These are phyloP conservation scores for Rhododendron henanense DNA, from an alignment of 148 eudicot species.

Conservation along the genomic window DNA sequence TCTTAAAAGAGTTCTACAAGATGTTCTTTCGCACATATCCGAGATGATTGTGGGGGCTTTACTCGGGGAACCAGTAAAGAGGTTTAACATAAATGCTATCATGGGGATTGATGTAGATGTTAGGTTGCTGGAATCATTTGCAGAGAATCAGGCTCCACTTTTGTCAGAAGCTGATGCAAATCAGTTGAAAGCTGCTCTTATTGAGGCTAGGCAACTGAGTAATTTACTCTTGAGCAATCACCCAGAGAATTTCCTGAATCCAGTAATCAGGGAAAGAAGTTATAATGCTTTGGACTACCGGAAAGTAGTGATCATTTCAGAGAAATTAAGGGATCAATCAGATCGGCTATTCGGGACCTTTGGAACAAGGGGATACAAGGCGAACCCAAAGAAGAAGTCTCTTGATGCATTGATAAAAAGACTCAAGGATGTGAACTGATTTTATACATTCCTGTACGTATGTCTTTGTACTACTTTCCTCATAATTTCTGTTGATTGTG, in stretches of 20 bases:
- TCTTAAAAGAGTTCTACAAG: slow-evolving; percentile 70
- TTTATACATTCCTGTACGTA: slow-evolving; percentile 33
- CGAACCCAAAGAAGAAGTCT: slow-evolving; percentile 86
- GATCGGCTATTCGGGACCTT: slow-evolving; percentile 75
- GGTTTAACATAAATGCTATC: slow-evolving; percentile 70
- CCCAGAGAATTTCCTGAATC: slow-evolving; percentile 87
- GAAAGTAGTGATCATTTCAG: slow-evolving; percentile 77
- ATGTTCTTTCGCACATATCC: slow-evolving; percentile 81
- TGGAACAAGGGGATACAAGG: slow-evolving; percentile 69
- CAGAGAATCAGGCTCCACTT: slow-evolving; percentile 64
- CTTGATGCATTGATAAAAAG: slow-evolving; percentile 81
- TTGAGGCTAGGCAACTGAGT: slow-evolving; percentile 76
- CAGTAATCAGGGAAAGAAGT: slow-evolving; percentile 87
- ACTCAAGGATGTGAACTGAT: slow-evolving; percentile 87
- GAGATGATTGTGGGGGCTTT: slow-evolving; percentile 74
- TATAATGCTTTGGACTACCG: slow-evolving; percentile 81
- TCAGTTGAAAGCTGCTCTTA: slow-evolving; percentile 61
- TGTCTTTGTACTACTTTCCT: slow-evolving; percentile 15
- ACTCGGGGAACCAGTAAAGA: slow-evolving; percentile 74
- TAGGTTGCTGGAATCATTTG: slow-evolving; percentile 71
- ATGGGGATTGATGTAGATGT: slow-evolving; percentile 81
- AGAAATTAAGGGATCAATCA: slow-evolving; percentile 83
- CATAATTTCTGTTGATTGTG: slow-evolving; percentile 25
- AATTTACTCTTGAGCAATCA: slow-evolving; percentile 85
- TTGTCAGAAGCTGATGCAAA: slow-evolving; percentile 64